These are phyloP conservation scores for Breynia disticha DNA, from an alignment of 441 rosid genomes.

Conservation along the genomic window DNA sequence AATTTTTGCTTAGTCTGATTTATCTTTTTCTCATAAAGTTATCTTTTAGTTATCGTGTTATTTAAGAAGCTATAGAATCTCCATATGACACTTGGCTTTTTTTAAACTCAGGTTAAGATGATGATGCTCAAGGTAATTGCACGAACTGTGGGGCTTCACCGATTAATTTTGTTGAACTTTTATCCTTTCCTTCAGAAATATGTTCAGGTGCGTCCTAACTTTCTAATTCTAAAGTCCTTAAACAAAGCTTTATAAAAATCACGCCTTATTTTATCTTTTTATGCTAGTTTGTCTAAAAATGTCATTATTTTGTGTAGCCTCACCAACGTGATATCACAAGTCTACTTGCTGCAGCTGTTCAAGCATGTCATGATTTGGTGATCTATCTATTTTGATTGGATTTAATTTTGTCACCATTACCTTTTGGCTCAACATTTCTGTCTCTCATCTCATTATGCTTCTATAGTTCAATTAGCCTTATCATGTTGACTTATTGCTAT, in stretches of 20 bases:
- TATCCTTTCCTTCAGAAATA: conserved; percentile 77
- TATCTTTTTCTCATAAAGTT: not conserved
- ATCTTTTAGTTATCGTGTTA: not conserved
- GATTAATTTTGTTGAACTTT: conserved; percentile 59
- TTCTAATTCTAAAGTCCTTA: too few species aligned
- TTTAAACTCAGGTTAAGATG: conserved; percentile 65
- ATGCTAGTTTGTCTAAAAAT: not conserved
- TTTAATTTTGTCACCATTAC: not conserved
- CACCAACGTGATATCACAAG: conserved; percentile 9
- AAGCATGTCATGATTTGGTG: conserved; percentile 89
- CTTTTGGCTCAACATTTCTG: not conserved
- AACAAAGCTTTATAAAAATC: too few species aligned
- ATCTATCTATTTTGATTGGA: conserved; percentile 11
- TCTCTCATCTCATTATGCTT: too few species aligned
- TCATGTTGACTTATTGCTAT: not conserved
- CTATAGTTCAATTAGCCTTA: too few species aligned
- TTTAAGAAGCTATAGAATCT: not conserved
- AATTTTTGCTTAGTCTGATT: conserved; percentile 2
- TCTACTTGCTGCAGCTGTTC: conserved; percentile 12
- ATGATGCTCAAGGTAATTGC: conserved; percentile 90
- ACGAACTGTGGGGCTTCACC: conserved; percentile 86
- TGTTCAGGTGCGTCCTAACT: conserved; percentile 40
- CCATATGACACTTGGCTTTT: conserved; percentile 2
- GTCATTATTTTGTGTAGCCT: not conserved
- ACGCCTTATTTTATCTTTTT: not conserved